Evolutionary conservation across 345 rosid genomes (phyloP).

Genomic region (Euphorbia tirucalli): DNA sequence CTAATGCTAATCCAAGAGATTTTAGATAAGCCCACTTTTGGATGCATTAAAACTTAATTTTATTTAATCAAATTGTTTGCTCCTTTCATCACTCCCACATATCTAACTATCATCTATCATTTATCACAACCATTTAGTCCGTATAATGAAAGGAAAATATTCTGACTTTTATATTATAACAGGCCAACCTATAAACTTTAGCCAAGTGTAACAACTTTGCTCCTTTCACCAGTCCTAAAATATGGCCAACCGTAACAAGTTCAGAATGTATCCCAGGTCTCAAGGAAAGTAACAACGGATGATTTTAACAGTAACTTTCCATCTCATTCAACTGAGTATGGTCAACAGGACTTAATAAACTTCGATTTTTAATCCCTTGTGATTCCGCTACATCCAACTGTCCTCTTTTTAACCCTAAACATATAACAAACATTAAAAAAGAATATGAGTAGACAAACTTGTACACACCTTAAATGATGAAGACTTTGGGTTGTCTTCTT

Average conservation of each 20-base stretch:
- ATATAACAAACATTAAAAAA: background rate
- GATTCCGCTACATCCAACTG: background rate
- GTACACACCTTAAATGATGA: slow-evolving; percentile 37
- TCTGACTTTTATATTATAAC: too few relatives aligned
- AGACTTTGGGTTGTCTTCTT: slow-evolving; percentile 29
- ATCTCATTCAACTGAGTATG: background rate
- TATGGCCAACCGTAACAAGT: too few relatives aligned
- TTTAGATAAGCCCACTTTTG: background rate
- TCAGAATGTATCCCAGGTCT: background rate
- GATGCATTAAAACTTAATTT: background rate
- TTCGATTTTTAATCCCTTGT: background rate
- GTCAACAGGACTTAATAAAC: background rate
- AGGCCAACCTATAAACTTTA: too few relatives aligned
- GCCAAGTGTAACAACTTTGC: too few relatives aligned
- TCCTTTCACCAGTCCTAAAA: too few relatives aligned
- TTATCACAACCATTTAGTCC: too few relatives aligned
- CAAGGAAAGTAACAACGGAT: background rate
- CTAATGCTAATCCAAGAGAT: background rate
- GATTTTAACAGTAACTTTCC: background rate
- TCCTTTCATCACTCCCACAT: too few relatives aligned
- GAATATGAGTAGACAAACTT: background rate
- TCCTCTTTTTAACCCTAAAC: background rate
- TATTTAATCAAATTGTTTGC: too few relatives aligned
- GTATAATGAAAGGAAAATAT: too few relatives aligned
- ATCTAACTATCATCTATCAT: too few relatives aligned